phyloP scores from a whole-genome alignment of 208 protist species.

The Histomonas meleagridis region DNA sequence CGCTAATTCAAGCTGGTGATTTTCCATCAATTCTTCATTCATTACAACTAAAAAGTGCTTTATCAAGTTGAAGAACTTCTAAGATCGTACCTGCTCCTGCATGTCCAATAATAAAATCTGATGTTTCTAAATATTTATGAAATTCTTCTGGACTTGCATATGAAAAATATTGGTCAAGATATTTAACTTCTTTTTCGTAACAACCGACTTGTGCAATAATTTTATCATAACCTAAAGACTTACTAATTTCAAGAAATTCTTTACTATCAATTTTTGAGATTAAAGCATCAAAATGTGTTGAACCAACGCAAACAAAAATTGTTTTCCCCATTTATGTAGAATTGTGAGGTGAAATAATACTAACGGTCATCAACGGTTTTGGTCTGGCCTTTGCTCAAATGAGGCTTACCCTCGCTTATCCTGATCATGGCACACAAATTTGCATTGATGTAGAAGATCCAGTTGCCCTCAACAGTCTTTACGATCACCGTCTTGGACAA shows the following conservation, averaged over 20 bases:
- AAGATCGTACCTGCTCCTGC: conserved; percentile 52
- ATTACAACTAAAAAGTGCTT: conserved; percentile 54
- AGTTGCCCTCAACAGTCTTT: background rate
- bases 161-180: conserved; percentile 32
- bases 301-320: conserved; percentile 50
- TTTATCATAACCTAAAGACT: conserved; percentile 47
- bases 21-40: conserved; percentile 52
- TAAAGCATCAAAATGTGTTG: conserved; percentile 51
- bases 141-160: conserved; percentile 31
- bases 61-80: conserved; percentile 43
- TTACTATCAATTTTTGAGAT: conserved; percentile 43
- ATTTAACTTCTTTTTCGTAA: conserved; percentile 31
- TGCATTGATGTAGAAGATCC: conserved; percentile 67
- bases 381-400: background rate
- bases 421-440: conserved; percentile 69
- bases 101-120: conserved; percentile 47
- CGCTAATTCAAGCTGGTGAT: conserved; percentile 51
- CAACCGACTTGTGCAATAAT: conserved; percentile 48
- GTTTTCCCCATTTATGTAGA: background rate
- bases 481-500: background rate
- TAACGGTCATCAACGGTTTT: no score
- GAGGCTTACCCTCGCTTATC: conserved; percentile 74
- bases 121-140: conserved; percentile 41
- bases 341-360: no score
- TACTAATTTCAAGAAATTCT: background rate